Conservation (phyloP, 2,329 filamentous ascomycete genomes). For the Aschersonia sp. region DNA sequence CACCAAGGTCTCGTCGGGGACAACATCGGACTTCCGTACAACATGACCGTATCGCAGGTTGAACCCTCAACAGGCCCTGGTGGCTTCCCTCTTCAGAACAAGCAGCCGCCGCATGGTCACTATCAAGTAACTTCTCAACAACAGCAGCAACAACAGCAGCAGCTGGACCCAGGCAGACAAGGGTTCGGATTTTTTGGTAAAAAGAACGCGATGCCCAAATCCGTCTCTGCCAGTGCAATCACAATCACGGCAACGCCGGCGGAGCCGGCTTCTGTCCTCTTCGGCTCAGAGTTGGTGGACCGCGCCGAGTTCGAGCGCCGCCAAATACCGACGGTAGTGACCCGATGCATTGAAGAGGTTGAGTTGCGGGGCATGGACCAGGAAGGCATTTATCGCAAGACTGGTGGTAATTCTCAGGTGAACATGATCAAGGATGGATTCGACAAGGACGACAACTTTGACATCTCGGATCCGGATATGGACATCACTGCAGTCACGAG, state of each 20-base stretch:
- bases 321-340: conserved; percentile 81
- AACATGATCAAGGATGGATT: conserved; percentile 86
- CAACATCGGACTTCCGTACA: conserved; percentile 56
- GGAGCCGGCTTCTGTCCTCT: conserved; percentile 50
- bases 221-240: conserved; percentile 25
- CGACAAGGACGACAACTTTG: conserved; percentile 70
- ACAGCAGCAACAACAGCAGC: background rate
- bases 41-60: conserved; percentile 45
- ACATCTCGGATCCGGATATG: conserved; percentile 84
- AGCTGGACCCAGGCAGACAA: conserved; percentile 28
- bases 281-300: conserved; percentile 78
- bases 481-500: conserved; percentile 96
- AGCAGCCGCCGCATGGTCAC: conserved; percentile 3
- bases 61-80: conserved; percentile 26
- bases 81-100: conserved; percentile 16
- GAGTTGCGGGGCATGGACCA: conserved; percentile 93
- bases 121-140: background rate
- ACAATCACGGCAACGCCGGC: conserved; percentile 25
- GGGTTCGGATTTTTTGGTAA: conserved; percentile 62
- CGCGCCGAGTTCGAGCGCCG: conserved; percentile 80
- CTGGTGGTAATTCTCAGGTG: conserved; percentile 81
- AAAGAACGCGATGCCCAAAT: conserved; percentile 37
- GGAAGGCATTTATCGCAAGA: conserved; percentile 96
- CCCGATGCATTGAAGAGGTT: conserved; percentile 90
- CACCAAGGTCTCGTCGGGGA: conserved; percentile 42